Evolutionary conservation across 306 rosid species (phyloP), one percentile per base, ranked within the genome.

Genomic region (Sicyos edulis): DNA sequence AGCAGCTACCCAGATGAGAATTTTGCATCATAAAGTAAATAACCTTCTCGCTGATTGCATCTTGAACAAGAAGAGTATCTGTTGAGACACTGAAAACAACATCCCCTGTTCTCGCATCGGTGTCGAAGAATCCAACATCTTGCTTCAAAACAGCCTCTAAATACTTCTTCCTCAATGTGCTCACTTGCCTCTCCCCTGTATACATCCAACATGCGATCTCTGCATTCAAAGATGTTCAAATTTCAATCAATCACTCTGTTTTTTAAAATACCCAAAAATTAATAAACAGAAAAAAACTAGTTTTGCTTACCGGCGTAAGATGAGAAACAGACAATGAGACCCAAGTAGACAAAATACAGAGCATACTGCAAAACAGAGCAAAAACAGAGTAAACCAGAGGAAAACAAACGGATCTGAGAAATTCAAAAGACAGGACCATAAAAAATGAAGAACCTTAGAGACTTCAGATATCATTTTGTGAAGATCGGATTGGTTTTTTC

Each of bases 161-260:
- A 66, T 95, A 95, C 85, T 91, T 95, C 86, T 95, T 95, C 54
- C 99, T 95, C 78, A 95, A 81, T 3, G 96, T 86, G 79, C 96
- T 87, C 78, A 83, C 97, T 75, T 93, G 99, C 47, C 99, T 89
- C 79, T 95, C 99, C 54, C 99, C 99, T 57, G 88, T 88, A 75
- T 86, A 91, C 99, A 93, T 93, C 99, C 97, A 93, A 61, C 99
- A 93, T 73, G 97, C 89, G 77, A 93, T 93, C 81, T 93, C 99
- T 93, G 89, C 14, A 49, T 19, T 20, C 54, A 29, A 52, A 34
- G 19, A 42, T 19, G 8, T 24, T 24, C 7, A 0, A 60, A 32
- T 32, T 32, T 32, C 5, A 32, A 32, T 29, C 20, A 22, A 22
- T 16, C 55, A 3, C 34, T 22, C 34, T 22, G 62, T 14, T 14